A percentile compares a stretch with the other conserved stretches of the same genome.
Evolutionary conservation across 2,329 filamentous ascomycete genomes (phyloP).

Genomic region (Trichoderma arundinaceum): DNA sequence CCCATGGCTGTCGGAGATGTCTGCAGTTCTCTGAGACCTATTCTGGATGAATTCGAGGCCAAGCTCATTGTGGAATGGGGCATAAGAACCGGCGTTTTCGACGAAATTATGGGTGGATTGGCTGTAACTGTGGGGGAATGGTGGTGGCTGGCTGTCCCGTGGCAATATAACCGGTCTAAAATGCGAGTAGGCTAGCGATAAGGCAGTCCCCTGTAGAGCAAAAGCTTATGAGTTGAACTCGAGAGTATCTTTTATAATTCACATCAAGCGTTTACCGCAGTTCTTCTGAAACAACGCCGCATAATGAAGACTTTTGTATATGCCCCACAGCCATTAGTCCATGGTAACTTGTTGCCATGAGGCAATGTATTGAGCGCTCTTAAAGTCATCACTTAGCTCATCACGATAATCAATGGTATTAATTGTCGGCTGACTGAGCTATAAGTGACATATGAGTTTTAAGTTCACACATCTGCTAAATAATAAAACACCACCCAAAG

Average conservation of each 20-base stretch:
- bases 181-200: background rate
- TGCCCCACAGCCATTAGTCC: no score
- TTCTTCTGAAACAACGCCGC: no score
- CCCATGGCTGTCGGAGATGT: conserved; percentile 60
- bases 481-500: background rate
- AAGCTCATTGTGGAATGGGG: conserved; percentile 65
- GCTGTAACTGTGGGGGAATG: conserved; percentile 62
- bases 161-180: conserved; percentile 34
- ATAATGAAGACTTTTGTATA: no score
- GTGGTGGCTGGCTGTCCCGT: conserved; percentile 67
- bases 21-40: conserved; percentile 60
- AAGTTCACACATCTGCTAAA: background rate
- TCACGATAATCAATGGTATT: background rate
- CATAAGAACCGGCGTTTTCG: conserved; percentile 57
- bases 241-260: background rate
- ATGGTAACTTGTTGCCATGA: background rate
- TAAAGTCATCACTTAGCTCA: background rate
- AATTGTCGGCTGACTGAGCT: background rate
- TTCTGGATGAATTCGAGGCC: conserved; percentile 68
- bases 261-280: no score
- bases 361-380: background rate
- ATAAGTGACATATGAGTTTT: background rate
- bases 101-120: conserved; percentile 47
- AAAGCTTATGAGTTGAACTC: background rate
- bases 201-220: background rate